Conservation (phyloP, 2,329 filamentous ascomycete genomes). For the Botrytis deweyae region DNA sequence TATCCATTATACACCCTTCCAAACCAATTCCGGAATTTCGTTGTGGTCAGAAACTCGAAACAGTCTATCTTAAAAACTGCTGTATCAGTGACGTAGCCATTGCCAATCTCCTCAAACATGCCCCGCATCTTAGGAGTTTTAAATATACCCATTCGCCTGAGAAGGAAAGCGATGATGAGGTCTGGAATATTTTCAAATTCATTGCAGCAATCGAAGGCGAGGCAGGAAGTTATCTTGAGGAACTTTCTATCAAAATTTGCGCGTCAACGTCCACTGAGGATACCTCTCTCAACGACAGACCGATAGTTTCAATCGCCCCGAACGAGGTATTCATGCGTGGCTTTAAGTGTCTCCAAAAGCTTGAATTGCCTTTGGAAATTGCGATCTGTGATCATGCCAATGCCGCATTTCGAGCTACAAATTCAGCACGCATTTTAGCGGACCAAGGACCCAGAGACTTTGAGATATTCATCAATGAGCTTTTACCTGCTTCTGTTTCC, state of each 20-base stretch:
- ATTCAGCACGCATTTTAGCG: not conserved
- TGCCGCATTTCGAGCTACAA: not conserved
- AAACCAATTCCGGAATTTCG: not conserved
- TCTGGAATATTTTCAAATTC: constrained; percentile 2
- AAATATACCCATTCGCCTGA: not conserved
- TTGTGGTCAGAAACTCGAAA: not conserved
- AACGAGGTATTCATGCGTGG: not conserved
- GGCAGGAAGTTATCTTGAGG: not conserved
- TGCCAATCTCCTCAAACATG: constrained; percentile 4
- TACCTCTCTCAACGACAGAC: not conserved
- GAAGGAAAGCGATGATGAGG: not conserved
- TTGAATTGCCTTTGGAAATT: not conserved
- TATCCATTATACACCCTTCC: not conserved
- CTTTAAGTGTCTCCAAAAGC: not conserved
- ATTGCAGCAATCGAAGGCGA: constrained; percentile 3
- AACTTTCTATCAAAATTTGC: not conserved
- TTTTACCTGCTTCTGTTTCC: not conserved
- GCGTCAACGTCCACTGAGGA: not conserved
- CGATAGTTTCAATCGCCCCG: not conserved
- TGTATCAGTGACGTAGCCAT: constrained; percentile 4
- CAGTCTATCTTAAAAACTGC: not conserved
- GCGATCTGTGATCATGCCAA: not conserved
- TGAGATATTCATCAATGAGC: not conserved
- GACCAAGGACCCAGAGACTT: not conserved
- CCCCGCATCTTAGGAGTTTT: not conserved